Base-by-base conservation (phyloP, 2,329 filamentous ascomycete genomes). In the Grosmannia clavigera region DNA sequence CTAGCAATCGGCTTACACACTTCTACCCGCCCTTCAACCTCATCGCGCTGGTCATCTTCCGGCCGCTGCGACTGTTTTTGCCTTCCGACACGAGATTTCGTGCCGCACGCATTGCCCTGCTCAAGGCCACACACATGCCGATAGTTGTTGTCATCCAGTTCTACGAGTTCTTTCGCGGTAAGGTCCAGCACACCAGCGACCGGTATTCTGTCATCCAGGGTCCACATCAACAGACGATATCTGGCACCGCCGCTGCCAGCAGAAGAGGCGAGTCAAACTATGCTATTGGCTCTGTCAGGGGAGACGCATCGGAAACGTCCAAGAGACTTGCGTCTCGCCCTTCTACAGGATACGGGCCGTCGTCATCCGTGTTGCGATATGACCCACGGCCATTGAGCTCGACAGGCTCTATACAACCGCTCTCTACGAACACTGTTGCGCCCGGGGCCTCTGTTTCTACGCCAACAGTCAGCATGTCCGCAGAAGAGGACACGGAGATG, bases 11-110 rank as follows among this genome's bases (percentile, higher is more conserved):
- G 55, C 78, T 87, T 40, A 87, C 84, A 5, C 83, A 87, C 70
- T 87, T 87, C 68, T 86, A 85, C 66, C 84, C 84, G 57, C 85
- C 85, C 1, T 81, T 87, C 66, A 94, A 92, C 70, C 79, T 94
- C 48, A 75, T 92, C 53, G 85, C 88, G 9, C 77, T 92, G 60
- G 72, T 86, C 64, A 77, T 86, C 63, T 84, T 92, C 68, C 82
- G 88, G 19, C 89, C 89, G 0, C 76, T 90, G 61, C 81, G 87
- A 61, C 76, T 92, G 53, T 77, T 90, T 64, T 70, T 90, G 57
- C 78, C 84, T 7, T 80, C 84, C 2, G 81, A 85, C 63, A 75
- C 75, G 61, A 80, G 79, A 61, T 80, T 92, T 65, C 84, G 88
- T 55, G 75, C 75, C 31, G 77, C 77, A 22, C 79, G 83, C 54